phyloP scores from a whole-genome alignment of 768 basidiomycete genomes.

The Rhodosporidiobolus sp. region DNA sequence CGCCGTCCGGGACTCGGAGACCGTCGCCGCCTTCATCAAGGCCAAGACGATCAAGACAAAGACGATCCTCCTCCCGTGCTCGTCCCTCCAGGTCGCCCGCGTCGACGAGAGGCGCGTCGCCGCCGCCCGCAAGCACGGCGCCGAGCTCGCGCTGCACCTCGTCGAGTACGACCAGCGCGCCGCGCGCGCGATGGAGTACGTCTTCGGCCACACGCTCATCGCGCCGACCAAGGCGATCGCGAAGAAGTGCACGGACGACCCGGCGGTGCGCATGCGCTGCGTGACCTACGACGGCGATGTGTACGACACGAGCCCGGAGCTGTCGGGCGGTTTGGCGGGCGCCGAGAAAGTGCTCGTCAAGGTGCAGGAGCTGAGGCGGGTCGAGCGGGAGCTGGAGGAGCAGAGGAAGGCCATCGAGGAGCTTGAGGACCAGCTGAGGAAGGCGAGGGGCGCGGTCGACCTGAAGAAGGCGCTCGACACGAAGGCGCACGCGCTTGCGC shows the following conservation, averaged over 20 bases:
- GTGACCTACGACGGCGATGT: slow-evolving; percentile 93
- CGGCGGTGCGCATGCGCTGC: slow-evolving; percentile 65
- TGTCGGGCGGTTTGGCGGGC: slow-evolving; percentile 86
- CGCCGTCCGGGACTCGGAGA: slow-evolving; percentile 29
- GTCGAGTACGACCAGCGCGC: slow-evolving; percentile 79
- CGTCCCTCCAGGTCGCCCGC: slow-evolving; percentile 15
- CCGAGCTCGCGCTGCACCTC: slow-evolving; percentile 79
- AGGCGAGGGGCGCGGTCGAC: slow-evolving; percentile 50
- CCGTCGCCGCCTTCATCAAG: slow-evolving; percentile 32
- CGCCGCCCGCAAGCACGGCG: slow-evolving; percentile 83
- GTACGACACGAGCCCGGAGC: slow-evolving; percentile 91
- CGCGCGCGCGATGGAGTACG: slow-evolving; percentile 81
- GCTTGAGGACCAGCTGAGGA: slow-evolving; percentile 60
- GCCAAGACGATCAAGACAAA: slow-evolving; percentile 37
- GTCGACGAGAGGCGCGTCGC: slow-evolving; percentile 55
- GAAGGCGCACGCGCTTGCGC: slow-evolving; percentile 76
- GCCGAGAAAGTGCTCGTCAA: slow-evolving; percentile 62
- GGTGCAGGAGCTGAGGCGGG: slow-evolving; percentile 74
- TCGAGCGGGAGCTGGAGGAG: slow-evolving; percentile 60
- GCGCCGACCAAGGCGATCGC: slow-evolving; percentile 85
- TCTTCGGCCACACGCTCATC: slow-evolving; percentile 88
- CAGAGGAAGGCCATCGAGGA: slow-evolving; percentile 55
- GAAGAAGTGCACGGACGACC: slow-evolving; percentile 77
- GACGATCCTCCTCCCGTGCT: slow-evolving; percentile 30
- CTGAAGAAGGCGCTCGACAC: slow-evolving; percentile 72